Conservation (phyloP, 768 basidiomycete genomes). For the Pleurotus giganteus region DNA sequence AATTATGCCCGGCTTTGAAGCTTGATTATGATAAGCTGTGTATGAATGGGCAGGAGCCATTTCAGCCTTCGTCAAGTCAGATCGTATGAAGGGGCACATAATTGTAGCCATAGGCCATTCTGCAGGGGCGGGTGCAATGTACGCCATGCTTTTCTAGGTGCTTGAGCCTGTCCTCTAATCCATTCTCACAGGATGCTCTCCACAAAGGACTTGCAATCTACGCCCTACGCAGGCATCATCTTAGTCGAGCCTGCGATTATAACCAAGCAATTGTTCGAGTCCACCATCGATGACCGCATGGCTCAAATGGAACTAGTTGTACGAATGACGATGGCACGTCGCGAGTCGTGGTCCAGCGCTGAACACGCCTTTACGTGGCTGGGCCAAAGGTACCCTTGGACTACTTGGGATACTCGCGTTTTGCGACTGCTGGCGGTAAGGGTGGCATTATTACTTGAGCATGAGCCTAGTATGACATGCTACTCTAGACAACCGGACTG, state of each 20-base stretch:
- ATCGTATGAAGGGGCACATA: slow-evolving; percentile 30
- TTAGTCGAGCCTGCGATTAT: slow-evolving; percentile 46
- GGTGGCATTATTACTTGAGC: neutral
- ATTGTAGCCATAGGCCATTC: slow-evolving; percentile 43
- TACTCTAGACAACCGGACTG: neutral
- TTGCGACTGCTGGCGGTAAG: slow-evolving; percentile 37
- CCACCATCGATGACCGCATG: slow-evolving; percentile 35
- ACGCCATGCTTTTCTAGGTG: slow-evolving; percentile 8
- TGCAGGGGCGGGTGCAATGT: slow-evolving; percentile 41
- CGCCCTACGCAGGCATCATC: slow-evolving; percentile 35
- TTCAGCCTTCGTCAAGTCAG: slow-evolving; percentile 29
- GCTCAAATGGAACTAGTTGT: slow-evolving; percentile 33
- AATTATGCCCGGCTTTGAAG: neutral
- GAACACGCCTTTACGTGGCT: slow-evolving; percentile 43
- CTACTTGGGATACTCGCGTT: slow-evolving; percentile 40
- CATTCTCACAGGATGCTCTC: slow-evolving; percentile 33
- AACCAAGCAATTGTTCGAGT: slow-evolving; percentile 33
- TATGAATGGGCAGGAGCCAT: slow-evolving; percentile 38
- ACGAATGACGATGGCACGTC: slow-evolving; percentile 30
- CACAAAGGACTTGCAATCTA: slow-evolving; percentile 22
- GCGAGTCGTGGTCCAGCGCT: slow-evolving; percentile 37
- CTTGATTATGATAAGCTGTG: slow-evolving; percentile 23
- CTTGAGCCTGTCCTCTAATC: neutral
- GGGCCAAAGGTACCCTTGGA: slow-evolving; percentile 43
- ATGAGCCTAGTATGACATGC: neutral